Conservation (phyloP, 1,139 yeast species). For the Pneumocystis sp. region DNA sequence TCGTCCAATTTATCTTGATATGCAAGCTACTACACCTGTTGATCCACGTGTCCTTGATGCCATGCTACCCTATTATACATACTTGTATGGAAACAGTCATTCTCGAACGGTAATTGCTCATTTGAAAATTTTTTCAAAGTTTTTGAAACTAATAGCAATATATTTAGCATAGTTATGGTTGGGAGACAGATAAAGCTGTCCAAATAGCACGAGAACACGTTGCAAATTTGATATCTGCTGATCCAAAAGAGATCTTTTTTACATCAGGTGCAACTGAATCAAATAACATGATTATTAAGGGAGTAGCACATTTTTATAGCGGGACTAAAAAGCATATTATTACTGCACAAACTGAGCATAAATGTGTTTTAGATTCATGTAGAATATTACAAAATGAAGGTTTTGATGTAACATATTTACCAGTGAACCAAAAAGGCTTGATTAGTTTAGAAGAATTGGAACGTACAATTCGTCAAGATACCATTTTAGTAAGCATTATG, state of each 20-base stretch:
- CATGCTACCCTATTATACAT: slow-evolving; percentile 85
- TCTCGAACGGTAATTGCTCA: slow-evolving; percentile 45
- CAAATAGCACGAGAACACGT: slow-evolving; percentile 72
- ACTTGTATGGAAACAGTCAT: slow-evolving; percentile 93
- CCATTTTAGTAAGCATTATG: slow-evolving; percentile 87
- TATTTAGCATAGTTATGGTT: slow-evolving; percentile 69
- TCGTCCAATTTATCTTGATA: slow-evolving; percentile 83
- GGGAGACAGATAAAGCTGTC: slow-evolving; percentile 94
- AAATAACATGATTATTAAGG: slow-evolving; percentile 86
- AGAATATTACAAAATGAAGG: slow-evolving; percentile 94
- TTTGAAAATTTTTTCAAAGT: not conserved
- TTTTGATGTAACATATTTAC: slow-evolving; percentile 83
- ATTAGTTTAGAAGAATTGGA: slow-evolving; percentile 63
- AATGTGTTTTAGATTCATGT: slow-evolving; percentile 92
- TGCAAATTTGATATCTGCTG: slow-evolving; percentile 77
- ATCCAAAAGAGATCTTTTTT: slow-evolving; percentile 90
- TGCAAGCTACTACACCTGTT: slow-evolving; percentile 96
- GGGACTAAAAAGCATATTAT: slow-evolving; percentile 85
- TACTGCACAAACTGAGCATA: slow-evolving; percentile 94
- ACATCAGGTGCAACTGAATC: slow-evolving; percentile 98
- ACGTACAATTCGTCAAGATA: slow-evolving; percentile 76
- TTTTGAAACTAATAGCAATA: not conserved
- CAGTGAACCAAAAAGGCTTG: slow-evolving; percentile 70
- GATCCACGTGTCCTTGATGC: slow-evolving; percentile 93
- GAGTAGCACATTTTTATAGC: slow-evolving; percentile 84